These are phyloP conservation scores for Lentithecium fluviatile DNA, from an alignment of 495 filamentous ascomycete genomes.

Conservation along the genomic window DNA sequence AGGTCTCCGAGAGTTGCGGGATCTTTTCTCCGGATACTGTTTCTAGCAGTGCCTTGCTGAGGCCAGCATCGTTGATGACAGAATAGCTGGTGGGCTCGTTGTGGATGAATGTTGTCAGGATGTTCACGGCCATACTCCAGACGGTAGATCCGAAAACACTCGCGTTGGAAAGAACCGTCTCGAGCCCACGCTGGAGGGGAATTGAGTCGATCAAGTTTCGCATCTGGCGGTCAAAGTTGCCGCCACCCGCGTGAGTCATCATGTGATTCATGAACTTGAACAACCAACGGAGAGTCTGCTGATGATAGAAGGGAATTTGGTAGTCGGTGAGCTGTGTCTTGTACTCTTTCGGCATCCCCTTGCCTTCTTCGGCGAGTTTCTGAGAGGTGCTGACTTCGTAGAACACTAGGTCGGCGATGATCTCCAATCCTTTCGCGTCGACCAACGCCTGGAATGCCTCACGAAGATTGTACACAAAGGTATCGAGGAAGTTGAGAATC, in stretches of 20 bases:
- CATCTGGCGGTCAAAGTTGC: constrained; percentile 82
- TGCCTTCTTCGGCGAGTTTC: constrained; percentile 59
- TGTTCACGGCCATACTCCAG: constrained; percentile 88
- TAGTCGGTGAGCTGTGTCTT: constrained; percentile 86
- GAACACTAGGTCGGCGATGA: constrained; percentile 78
- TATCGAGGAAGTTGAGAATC: constrained; percentile 81
- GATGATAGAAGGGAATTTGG: constrained; percentile 84
- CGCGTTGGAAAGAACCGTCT: constrained; percentile 76
- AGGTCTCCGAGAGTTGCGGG: constrained; percentile 41
- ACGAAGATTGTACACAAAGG: constrained; percentile 74
- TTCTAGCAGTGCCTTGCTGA: constrained; percentile 79
- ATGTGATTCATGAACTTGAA: constrained; percentile 96
- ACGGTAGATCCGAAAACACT: constrained; percentile 80
- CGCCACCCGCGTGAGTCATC: constrained; percentile 74
- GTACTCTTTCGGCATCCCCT: constrained; percentile 73
- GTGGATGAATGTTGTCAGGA: constrained; percentile 94
- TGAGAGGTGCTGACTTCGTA: constrained; percentile 73
- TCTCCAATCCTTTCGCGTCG: constrained; percentile 76
- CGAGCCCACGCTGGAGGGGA: constrained; percentile 71
- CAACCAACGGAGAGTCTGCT: constrained; percentile 87
- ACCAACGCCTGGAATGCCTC: constrained; percentile 79
- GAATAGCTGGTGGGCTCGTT: constrained; percentile 98
- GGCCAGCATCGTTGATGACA: constrained; percentile 88
- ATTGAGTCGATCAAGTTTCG: constrained; percentile 94
- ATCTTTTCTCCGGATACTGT: constrained; percentile 66